Conservation (phyloP, 2,329 filamentous ascomycete genomes). For the Dactylella cylindrospora region DNA sequence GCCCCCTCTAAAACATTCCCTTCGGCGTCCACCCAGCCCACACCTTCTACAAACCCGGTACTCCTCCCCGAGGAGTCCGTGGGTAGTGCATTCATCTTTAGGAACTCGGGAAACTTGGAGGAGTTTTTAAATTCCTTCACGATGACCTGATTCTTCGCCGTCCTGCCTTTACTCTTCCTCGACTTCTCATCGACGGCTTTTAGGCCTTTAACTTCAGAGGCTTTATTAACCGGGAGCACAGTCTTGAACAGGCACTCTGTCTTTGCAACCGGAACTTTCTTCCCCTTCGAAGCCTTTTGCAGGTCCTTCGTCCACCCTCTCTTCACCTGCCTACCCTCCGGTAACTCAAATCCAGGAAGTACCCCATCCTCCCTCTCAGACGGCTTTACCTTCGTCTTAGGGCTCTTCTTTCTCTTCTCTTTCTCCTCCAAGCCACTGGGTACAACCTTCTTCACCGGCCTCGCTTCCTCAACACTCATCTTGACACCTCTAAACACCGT, state of each 20-base stretch:
- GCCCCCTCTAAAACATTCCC: slow-evolving; percentile 72
- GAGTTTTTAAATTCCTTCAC: slow-evolving; percentile 91
- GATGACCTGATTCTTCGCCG: slow-evolving; percentile 65
- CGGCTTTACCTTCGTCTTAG: slow-evolving; percentile 57
- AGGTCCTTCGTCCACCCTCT: slow-evolving; percentile 77
- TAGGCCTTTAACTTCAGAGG: slow-evolving; percentile 46
- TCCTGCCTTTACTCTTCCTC: slow-evolving; percentile 55
- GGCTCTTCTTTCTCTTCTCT: slow-evolving; percentile 51
- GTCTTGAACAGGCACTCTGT: slow-evolving; percentile 85
- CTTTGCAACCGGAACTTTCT: slow-evolving; percentile 49
- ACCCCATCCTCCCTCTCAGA: slow-evolving; percentile 58
- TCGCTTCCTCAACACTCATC: slow-evolving; percentile 79
- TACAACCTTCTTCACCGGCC: slow-evolving; percentile 55
- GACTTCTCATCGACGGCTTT: slow-evolving; percentile 49
- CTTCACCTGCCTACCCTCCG: slow-evolving; percentile 75
- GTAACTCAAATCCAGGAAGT: slow-evolving; percentile 70
- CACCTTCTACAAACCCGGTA: slow-evolving; percentile 73
- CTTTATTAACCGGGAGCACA: slow-evolving; percentile 65
- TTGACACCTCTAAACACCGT: slow-evolving; percentile 80
- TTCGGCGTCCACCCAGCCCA: slow-evolving; percentile 81
- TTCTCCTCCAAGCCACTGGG: slow-evolving; percentile 48
- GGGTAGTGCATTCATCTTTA: slow-evolving; percentile 61
- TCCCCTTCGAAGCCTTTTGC: slow-evolving; percentile 51
- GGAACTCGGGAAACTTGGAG: slow-evolving; percentile 76
- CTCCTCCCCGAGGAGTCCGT: slow-evolving; percentile 55